Conservation (phyloP, 768 basidiomycete species). For the Kwoniella botswanensis region DNA sequence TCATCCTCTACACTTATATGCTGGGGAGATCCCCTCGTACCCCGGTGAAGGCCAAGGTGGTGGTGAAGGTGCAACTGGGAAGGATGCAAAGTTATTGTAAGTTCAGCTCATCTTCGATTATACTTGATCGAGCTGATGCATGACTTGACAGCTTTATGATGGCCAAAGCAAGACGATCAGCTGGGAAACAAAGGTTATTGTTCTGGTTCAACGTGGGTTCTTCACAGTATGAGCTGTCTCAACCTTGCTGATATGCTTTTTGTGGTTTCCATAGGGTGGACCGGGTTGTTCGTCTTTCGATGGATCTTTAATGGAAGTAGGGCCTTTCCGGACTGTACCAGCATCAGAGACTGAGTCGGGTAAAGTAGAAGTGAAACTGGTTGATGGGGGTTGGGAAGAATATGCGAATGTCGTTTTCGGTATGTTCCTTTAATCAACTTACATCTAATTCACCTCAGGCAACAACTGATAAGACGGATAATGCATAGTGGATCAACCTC, state of each 20-base stretch:
- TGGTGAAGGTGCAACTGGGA: slow-evolving; percentile 51
- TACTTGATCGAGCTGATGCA: neutral
- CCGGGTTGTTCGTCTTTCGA: slow-evolving; percentile 98
- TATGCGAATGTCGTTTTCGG: slow-evolving; percentile 91
- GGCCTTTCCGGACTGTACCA: slow-evolving; percentile 72
- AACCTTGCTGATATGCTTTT: neutral
- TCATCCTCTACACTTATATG: slow-evolving; percentile 56
- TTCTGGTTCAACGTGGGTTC: slow-evolving; percentile 93
- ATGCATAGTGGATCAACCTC: slow-evolving; percentile 88
- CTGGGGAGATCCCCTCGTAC: slow-evolving; percentile 56
- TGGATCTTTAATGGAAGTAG: slow-evolving; percentile 97
- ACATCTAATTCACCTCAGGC: too few relatives aligned
- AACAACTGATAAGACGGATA: too few relatives aligned
- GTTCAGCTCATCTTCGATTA: slow-evolving; percentile 14
- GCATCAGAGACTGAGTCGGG: slow-evolving; percentile 60
- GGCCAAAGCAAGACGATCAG: slow-evolving; percentile 79
- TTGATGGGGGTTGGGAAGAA: slow-evolving; percentile 95
- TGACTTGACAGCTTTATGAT: slow-evolving; percentile 70
- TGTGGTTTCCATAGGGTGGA: slow-evolving; percentile 68
- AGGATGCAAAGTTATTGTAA: slow-evolving; percentile 56
- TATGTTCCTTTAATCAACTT: slow-evolving; percentile 60
- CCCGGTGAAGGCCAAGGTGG: slow-evolving; percentile 55
- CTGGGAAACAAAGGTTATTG: slow-evolving; percentile 87
- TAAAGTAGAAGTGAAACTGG: slow-evolving; percentile 71
- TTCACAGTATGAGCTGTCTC: neutral